These are phyloP conservation scores for Sphaerulina populicola DNA, from an alignment of 2,329 filamentous ascomycete genomes.

Conservation along the genomic window DNA sequence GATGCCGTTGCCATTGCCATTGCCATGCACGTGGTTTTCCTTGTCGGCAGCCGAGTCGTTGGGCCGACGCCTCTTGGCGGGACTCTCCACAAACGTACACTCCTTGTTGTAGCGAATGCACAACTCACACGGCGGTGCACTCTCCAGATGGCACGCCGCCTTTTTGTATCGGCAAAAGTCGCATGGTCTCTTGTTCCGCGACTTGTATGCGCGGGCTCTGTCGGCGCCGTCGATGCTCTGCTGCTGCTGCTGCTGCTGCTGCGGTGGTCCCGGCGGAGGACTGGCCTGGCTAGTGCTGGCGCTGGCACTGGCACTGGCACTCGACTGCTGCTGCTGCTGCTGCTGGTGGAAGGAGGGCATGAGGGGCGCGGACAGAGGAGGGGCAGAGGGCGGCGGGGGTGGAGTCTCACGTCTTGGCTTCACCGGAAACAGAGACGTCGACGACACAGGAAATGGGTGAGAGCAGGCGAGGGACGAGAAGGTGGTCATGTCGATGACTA, in stretches of 20 bases:
- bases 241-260: slow-evolving; percentile 5
- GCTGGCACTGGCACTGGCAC: not conserved
- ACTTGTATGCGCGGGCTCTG: slow-evolving; percentile 33
- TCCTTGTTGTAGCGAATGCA: slow-evolving; percentile 38
- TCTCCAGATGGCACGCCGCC: slow-evolving; percentile 40
- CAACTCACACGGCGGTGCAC: slow-evolving; percentile 37
- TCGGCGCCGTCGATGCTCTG: slow-evolving; percentile 18
- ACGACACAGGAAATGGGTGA: not conserved
- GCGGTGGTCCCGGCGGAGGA: not conserved
- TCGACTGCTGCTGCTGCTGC: not conserved
- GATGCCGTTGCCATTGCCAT: slow-evolving; percentile 2
- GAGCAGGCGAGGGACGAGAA: not conserved
- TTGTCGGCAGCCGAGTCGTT: slow-evolving; percentile 22
- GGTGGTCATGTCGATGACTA: not conserved
- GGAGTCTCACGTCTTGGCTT: no score
- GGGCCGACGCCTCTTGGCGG: slow-evolving; percentile 30
- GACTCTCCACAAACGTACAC: slow-evolving; percentile 41
- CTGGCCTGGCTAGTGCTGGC: slow-evolving; percentile 10
- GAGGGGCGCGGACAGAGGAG: slow-evolving; percentile 12
- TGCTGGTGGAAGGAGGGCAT: slow-evolving; percentile 18
- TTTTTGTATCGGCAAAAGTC: slow-evolving; percentile 43
- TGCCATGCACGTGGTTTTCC: not conserved
- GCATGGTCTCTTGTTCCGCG: slow-evolving; percentile 37
- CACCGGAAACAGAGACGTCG: no score
- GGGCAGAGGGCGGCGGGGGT: slow-evolving; percentile 3